Conservation (phyloP, 1,284 basidiomycete genomes). For the Hortiboletus rubellus region DNA sequence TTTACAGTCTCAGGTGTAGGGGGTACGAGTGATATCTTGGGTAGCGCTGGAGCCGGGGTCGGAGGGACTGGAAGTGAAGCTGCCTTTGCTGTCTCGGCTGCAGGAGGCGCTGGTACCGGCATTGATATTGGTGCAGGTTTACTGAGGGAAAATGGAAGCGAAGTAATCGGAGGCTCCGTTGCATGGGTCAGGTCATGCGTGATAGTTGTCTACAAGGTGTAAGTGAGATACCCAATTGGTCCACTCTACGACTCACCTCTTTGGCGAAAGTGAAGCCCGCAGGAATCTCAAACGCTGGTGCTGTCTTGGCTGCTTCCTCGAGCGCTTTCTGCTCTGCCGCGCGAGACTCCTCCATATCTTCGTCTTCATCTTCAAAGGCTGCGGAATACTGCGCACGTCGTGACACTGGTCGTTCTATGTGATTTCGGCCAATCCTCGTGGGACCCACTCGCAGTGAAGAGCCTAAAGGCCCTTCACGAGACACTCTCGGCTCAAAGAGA, state of each 20-base stretch:
- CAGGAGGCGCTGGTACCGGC: slow-evolving; percentile 1
- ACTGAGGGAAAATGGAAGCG: slow-evolving; percentile 65
- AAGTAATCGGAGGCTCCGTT: slow-evolving; percentile 63
- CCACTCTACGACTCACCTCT: slow-evolving; percentile 45
- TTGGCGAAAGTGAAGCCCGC: slow-evolving; percentile 66
- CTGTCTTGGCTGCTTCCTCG: slow-evolving; percentile 54
- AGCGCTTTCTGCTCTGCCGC: slow-evolving; percentile 44
- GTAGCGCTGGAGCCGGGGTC: slow-evolving; percentile 10
- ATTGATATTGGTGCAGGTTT: slow-evolving; percentile 31
- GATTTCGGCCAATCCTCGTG: slow-evolving; percentile 51
- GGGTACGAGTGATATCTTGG: slow-evolving; percentile 31
- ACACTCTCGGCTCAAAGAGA: slow-evolving; percentile 24
- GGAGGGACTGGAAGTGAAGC: slow-evolving; percentile 1
- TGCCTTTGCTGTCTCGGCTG: slow-evolving; percentile 3
- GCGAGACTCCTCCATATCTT: slow-evolving; percentile 47
- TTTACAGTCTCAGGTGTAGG: slow-evolving; percentile 31
- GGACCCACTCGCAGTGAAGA: slow-evolving; percentile 70
- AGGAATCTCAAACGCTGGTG: slow-evolving; percentile 60
- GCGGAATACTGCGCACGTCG: slow-evolving; percentile 61
- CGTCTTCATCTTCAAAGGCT: slow-evolving; percentile 59
- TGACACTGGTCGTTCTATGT: slow-evolving; percentile 49
- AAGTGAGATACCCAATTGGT: slow-evolving; percentile 1
- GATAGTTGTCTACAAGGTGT: slow-evolving; percentile 32
- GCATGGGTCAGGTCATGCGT: slow-evolving; percentile 42
- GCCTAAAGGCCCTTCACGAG: slow-evolving; percentile 30